These are phyloP conservation scores for Trametes punicea DNA, from an alignment of 768 basidiomycete species.

Conservation along the genomic window DNA sequence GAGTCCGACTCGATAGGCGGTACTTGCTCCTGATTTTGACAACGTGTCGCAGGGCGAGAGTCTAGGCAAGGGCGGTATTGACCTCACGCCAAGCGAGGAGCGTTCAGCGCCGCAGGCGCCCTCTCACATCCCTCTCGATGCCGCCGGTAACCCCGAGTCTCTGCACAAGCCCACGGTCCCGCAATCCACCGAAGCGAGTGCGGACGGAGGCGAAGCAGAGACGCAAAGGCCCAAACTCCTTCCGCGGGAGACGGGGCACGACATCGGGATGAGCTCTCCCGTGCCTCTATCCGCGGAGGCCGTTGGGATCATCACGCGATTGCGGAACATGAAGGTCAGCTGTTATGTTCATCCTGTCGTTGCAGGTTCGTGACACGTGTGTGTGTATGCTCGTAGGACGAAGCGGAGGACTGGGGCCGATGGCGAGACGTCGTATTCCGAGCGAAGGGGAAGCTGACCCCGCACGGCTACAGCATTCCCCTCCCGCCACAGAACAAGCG, in stretches of 20 bases:
- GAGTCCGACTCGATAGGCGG: background rate
- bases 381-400: constrained; percentile 52
- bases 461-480: constrained; percentile 41
- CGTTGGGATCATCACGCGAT: constrained; percentile 68
- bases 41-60: constrained; percentile 52
- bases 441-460: constrained; percentile 57
- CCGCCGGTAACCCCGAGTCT: constrained; percentile 26
- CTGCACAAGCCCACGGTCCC: background rate
- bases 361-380: background rate
- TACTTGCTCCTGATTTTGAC: background rate
- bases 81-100: constrained; percentile 63
- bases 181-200: background rate
- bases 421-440: constrained; percentile 85
- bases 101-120: constrained; percentile 61
- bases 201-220: background rate
- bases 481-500: constrained; percentile 60
- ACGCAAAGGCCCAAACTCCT: constrained; percentile 43
- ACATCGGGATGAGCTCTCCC: constrained; percentile 86
- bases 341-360: too few species aligned
- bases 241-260: constrained; percentile 82
- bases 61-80: constrained; percentile 78
- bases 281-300: constrained; percentile 76
- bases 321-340: constrained; percentile 80
- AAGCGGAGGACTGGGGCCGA: constrained; percentile 84
- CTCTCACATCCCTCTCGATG: constrained; percentile 32